Percentiles rank a stretch among this genome's conserved stretches.
These are phyloP conservation scores for Penicillium steckii DNA, from an alignment of 495 filamentous ascomycete genomes.

Conservation along the genomic window DNA sequence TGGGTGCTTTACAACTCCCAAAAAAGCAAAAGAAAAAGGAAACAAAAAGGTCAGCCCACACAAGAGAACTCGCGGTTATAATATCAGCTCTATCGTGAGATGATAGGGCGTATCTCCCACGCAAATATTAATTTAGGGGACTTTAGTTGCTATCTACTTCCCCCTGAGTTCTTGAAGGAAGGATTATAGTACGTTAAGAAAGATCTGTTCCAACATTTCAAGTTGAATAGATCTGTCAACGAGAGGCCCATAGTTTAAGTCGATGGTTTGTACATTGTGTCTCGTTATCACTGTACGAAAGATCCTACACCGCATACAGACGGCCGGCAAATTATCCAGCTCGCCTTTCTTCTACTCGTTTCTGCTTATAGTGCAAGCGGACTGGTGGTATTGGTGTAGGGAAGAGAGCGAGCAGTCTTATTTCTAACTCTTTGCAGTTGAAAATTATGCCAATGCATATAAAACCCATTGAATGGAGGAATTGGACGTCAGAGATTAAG, in stretches of 20 bases:
- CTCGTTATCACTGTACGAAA: conserved; percentile 11
- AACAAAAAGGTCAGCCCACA: conserved; percentile 9
- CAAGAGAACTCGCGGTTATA: conserved; percentile 8
- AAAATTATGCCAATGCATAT: not conserved
- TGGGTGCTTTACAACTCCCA: conserved; percentile 8
- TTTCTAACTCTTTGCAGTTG: conserved; percentile 1
- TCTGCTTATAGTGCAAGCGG: conserved; percentile 12
- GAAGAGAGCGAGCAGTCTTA: conserved; percentile 5
- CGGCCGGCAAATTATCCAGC: conserved; percentile 10
- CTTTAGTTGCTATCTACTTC: not conserved
- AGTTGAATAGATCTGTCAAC: conserved; percentile 10
- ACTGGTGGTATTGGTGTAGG: conserved; percentile 11
- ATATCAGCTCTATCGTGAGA: conserved; percentile 14
- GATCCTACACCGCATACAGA: conserved; percentile 12
- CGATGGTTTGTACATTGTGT: conserved; percentile 14
- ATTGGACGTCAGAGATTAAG: conserved; percentile 3
- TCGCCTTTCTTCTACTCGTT: conserved; percentile 12
- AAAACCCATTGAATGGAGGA: not conserved
- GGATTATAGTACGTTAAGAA: conserved; percentile 10
- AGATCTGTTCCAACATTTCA: conserved; percentile 7
- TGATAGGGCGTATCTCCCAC: conserved; percentile 9
- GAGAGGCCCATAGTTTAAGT: conserved; percentile 19
- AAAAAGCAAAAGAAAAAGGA: too few species aligned
- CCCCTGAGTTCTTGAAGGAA: not conserved
- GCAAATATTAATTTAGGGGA: conserved; percentile 12